Conservation (phyloP, 495 filamentous ascomycete species). For the Hypoxylon lienhwacheense region DNA sequence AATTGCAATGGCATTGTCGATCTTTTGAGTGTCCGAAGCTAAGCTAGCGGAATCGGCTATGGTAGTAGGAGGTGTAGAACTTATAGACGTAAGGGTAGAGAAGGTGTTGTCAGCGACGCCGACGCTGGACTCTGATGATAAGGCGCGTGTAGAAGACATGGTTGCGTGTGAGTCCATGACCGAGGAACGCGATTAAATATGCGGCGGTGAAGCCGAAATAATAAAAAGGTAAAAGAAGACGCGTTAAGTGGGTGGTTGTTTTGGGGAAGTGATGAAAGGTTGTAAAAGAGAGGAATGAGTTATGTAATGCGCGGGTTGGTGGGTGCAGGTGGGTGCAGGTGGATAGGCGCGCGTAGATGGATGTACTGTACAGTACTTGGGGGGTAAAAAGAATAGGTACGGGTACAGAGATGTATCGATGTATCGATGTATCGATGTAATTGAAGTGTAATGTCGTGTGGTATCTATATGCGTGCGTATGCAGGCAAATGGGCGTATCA, state of each 20-base stretch:
- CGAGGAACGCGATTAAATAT: conserved; percentile 25
- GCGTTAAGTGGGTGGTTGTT: conserved; percentile 20
- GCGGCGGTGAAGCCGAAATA: conserved; percentile 1
- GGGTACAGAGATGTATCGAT: too few relatives aligned
- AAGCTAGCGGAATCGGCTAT: conserved; percentile 51
- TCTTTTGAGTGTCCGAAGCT: conserved; percentile 44
- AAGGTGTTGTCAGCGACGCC: conserved; percentile 43
- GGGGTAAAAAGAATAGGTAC: neutral
- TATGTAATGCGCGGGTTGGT: conserved; percentile 1
- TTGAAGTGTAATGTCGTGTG: too few relatives aligned
- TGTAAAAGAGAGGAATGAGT: conserved; percentile 4
- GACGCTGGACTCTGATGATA: conserved; percentile 36
- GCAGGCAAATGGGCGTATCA: neutral
- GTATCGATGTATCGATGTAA: neutral
- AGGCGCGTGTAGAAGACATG: conserved; percentile 36
- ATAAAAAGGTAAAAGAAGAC: conserved; percentile 6
- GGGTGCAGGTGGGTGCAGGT: neutral
- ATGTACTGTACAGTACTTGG: neutral
- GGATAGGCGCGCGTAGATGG: neutral
- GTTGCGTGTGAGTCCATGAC: conserved; percentile 30
- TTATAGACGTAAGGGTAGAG: conserved; percentile 49
- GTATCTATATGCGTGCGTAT: neutral
- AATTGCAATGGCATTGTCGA: conserved; percentile 29
- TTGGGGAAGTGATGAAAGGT: conserved; percentile 6
- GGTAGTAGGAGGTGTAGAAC: conserved; percentile 52